Conservation (phyloP, 139 green algal genomes). For the Micractinium sp. region DNA sequence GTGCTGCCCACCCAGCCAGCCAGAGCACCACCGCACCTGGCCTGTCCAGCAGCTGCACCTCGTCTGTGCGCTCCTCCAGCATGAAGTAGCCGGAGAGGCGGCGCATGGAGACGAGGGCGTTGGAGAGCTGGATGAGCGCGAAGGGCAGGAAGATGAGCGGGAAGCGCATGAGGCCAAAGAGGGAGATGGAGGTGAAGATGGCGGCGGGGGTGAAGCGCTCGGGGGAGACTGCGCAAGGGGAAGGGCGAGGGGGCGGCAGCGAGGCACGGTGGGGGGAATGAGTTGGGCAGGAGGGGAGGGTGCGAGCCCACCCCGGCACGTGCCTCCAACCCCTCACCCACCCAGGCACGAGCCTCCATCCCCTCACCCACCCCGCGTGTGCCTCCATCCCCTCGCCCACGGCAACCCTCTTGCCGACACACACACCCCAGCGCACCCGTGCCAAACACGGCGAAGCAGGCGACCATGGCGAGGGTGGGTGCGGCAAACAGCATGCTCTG, state of each 20-base stretch:
- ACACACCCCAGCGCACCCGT: neutral
- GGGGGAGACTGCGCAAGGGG: conserved; percentile 18
- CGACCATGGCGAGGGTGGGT: conserved; percentile 81
- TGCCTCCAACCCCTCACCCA: too few relatives aligned
- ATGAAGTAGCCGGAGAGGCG: conserved; percentile 60
- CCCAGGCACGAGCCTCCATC: too few relatives aligned
- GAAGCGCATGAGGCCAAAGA: conserved; percentile 95
- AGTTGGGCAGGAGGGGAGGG: neutral
- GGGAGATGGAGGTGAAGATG: conserved; percentile 89
- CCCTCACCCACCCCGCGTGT: neutral
- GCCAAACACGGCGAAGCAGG: conserved; percentile 82
- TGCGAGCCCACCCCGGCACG: neutral
- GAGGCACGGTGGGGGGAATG: neutral
- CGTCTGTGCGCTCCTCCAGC: conserved; percentile 58
- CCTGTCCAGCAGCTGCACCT: conserved; percentile 40
- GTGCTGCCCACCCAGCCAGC: neutral
- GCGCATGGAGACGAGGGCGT: conserved; percentile 62
- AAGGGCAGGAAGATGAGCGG: conserved; percentile 93
- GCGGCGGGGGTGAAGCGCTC: conserved; percentile 62
- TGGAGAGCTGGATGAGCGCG: conserved; percentile 62
- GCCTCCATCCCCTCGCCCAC: too few relatives aligned
- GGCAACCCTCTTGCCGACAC: too few relatives aligned
- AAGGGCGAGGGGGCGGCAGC: neutral
- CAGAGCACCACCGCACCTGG: conserved; percentile 1
- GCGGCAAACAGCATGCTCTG: conserved; percentile 80